These are phyloP conservation scores for Prinsepia uniflora DNA, from an alignment of 306 rosid species.

Conservation along the genomic window DNA sequence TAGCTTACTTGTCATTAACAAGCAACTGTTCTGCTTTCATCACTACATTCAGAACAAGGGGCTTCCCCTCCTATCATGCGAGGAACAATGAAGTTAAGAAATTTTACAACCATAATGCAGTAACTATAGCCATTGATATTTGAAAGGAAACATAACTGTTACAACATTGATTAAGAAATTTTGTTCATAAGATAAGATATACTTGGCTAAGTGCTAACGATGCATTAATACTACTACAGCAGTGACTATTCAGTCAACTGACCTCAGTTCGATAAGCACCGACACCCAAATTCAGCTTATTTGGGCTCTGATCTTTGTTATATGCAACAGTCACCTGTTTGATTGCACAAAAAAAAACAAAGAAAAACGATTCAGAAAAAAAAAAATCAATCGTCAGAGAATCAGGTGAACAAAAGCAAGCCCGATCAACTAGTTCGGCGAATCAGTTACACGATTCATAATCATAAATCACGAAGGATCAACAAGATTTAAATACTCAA, in stretches of 20 bases:
- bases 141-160: neutral
- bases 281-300: slow-evolving; percentile 89
- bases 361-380: neutral
- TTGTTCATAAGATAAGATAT: neutral
- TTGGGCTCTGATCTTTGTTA: slow-evolving; percentile 87
- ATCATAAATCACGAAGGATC: neutral
- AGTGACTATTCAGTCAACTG: slow-evolving; percentile 14
- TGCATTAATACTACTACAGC: neutral
- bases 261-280: slow-evolving; percentile 99
- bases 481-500: neutral
- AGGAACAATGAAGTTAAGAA: neutral
- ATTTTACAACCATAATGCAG: neutral
- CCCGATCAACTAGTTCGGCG: neutral
- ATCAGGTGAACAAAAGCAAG: neutral
- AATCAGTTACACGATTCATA: neutral
- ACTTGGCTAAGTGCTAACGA: neutral
- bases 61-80: slow-evolving; percentile 81
- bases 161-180: neutral
- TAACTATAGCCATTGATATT: neutral
- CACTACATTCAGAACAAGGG: slow-evolving; percentile 91
- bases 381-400: neutral
- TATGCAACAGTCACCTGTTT: slow-evolving; percentile 84
- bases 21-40: slow-evolving; percentile 71
- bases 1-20: slow-evolving; percentile 60
- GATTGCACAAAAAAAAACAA: neutral